Conservation (phyloP, 495 filamentous ascomycete species). For the Tuber borchii region DNA sequence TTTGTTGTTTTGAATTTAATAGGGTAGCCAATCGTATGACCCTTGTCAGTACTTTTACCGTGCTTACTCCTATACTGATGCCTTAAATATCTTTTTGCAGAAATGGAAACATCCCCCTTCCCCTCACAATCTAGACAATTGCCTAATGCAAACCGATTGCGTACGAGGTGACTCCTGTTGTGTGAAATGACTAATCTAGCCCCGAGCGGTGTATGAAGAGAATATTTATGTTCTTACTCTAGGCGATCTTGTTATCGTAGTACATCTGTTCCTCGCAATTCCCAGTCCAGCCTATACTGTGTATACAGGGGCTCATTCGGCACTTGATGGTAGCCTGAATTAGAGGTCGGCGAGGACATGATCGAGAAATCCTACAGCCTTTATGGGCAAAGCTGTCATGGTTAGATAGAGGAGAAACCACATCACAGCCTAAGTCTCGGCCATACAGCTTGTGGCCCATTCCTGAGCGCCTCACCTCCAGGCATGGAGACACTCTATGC, state of each 20-base stretch:
- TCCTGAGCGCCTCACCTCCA: too few relatives aligned
- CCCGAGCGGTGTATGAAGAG: background rate
- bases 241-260: too few relatives aligned
- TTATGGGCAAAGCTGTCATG: background rate
- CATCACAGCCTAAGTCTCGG: too few relatives aligned
- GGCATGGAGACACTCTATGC: background rate
- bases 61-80: too few relatives aligned
- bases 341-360: background rate
- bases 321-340: background rate
- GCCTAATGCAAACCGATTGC: background rate
- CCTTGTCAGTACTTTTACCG: too few relatives aligned
- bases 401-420: background rate
- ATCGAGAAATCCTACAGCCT: background rate
- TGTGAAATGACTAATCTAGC: background rate
- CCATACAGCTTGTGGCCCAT: too few relatives aligned
- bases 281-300: background rate
- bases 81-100: background rate
- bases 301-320: background rate
- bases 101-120: background rate
- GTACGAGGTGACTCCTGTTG: background rate
- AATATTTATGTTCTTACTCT: background rate
- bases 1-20: background rate
- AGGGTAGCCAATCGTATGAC: background rate
- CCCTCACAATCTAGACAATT: background rate
- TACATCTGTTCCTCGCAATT: background rate